These are phyloP conservation scores for Thalassiosira ordinaria DNA, from an alignment of 352 stramenopile genomes.

Conservation along the genomic window DNA sequence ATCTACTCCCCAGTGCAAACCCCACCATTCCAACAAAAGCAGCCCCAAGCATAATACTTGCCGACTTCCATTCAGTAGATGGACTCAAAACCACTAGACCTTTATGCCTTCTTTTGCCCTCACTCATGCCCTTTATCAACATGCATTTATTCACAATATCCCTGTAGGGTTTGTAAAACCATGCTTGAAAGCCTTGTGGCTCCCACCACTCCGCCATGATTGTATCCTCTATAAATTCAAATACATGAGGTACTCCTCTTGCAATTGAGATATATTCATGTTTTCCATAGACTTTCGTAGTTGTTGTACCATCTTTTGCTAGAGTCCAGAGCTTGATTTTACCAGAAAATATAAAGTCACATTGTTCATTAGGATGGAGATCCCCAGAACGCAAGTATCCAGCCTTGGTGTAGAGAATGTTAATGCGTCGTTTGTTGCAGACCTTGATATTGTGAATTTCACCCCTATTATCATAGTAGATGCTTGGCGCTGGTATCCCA, in stretches of 20 bases:
- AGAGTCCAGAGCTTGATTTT: constrained; percentile 68
- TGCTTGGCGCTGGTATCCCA: constrained; percentile 37
- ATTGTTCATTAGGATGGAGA: constrained; percentile 59
- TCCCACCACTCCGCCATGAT: constrained; percentile 69
- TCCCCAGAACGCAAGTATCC: constrained; percentile 63
- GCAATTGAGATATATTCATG: constrained; percentile 44
- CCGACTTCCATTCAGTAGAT: not conserved
- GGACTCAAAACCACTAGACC: constrained; percentile 36
- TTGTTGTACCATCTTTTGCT: constrained; percentile 38
- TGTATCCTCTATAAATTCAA: constrained; percentile 71
- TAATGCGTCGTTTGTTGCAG: constrained; percentile 52
- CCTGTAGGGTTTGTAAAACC: constrained; percentile 70
- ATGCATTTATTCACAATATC: constrained; percentile 52
- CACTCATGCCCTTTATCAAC: not conserved
- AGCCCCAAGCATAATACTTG: not conserved
- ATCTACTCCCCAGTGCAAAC: constrained; percentile 16
- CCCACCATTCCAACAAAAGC: constrained; percentile 13
- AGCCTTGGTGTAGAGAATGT: constrained; percentile 59
- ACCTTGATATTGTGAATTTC: constrained; percentile 65
- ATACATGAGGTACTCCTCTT: constrained; percentile 59
- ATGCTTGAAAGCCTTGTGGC: constrained; percentile 45
- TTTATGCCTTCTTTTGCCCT: constrained; percentile 1
- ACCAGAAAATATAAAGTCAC: constrained; percentile 60
- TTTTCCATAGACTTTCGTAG: constrained; percentile 37
- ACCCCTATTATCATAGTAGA: constrained; percentile 57